A percentile compares a stretch with the other conserved stretches of the same genome.
These are phyloP conservation scores for Phaeoacremonium minimum DNA, from an alignment of 2,329 filamentous ascomycete genomes.

Conservation along the genomic window DNA sequence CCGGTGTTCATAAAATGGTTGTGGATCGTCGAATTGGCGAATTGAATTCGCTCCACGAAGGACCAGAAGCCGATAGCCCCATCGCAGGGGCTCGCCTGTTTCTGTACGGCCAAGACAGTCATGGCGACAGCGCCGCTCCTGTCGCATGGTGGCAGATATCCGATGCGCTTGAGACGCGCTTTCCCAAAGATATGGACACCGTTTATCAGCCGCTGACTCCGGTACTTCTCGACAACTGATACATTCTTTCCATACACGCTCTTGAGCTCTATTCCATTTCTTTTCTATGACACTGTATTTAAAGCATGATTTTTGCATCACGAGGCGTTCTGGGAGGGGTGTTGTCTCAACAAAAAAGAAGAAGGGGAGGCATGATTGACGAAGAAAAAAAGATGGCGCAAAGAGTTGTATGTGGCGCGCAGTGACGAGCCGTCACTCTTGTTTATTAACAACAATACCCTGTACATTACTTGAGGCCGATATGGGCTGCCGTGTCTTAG, in stretches of 20 bases:
- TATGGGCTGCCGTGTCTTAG: too few relatives aligned
- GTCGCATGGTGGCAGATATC: conserved; percentile 12
- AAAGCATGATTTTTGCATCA: too few relatives aligned
- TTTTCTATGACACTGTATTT: too few relatives aligned
- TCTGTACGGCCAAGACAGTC: conserved; percentile 1
- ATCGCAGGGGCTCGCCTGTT: conserved; percentile 11
- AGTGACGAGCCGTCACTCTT: too few relatives aligned
- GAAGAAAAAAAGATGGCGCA: too few relatives aligned
- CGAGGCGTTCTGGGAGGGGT: background rate
- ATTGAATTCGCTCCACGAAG: conserved; percentile 26
- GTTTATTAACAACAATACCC: background rate
- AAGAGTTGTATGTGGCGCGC: too few relatives aligned
- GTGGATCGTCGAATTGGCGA: conserved; percentile 34
- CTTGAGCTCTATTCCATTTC: too few relatives aligned
- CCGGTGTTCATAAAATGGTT: conserved; percentile 42
- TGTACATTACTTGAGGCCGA: background rate
- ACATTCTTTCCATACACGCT: background rate
- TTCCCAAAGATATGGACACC: conserved; percentile 16
- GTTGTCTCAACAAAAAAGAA: too few relatives aligned
- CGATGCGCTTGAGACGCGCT: conserved; percentile 12
- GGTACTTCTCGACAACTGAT: background rate
- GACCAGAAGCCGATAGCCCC: conserved; percentile 1
- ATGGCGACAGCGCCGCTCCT: conserved; percentile 1
- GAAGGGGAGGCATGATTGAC: background rate
- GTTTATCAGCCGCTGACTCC: conserved; percentile 8